phyloP scores from a whole-genome alignment of 441 rosid species.

The Daphne laureola region DNA sequence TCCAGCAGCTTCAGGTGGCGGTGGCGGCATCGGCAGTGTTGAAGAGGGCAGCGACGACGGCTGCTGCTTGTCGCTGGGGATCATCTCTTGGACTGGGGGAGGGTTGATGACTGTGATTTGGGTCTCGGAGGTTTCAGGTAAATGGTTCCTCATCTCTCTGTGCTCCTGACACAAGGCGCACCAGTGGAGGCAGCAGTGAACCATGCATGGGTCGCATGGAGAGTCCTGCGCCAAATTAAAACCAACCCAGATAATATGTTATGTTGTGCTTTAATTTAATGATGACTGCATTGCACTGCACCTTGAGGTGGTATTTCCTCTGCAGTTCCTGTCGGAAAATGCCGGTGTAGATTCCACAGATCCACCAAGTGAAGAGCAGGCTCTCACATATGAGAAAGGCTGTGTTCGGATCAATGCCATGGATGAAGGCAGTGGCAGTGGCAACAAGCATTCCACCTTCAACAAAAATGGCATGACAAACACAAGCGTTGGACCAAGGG shows the following conservation, averaged over 20 bases:
- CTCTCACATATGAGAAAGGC: slow-evolving; percentile 66
- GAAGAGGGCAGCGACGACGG: slow-evolving; percentile 15
- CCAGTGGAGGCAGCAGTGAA: slow-evolving; percentile 86
- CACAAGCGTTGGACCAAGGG: slow-evolving; percentile 70
- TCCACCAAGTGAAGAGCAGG: slow-evolving; percentile 81
- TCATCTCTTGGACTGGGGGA: slow-evolving; percentile 80
- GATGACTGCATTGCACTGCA: not conserved
- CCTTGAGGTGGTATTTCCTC: slow-evolving; percentile 90
- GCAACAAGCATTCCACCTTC: slow-evolving; percentile 84
- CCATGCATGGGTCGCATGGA: slow-evolving; percentile 80
- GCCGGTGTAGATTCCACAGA: slow-evolving; percentile 80
- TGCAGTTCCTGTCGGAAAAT: slow-evolving; percentile 72
- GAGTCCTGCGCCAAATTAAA: slow-evolving; percentile 42
- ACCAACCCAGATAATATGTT: not conserved
- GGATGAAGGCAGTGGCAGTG: slow-evolving; percentile 49
- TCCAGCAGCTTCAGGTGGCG: slow-evolving; percentile 19
- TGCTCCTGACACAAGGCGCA: slow-evolving; percentile 92
- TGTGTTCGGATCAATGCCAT: slow-evolving; percentile 75
- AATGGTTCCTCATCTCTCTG: slow-evolving; percentile 82
- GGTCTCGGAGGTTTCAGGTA: slow-evolving; percentile 35
- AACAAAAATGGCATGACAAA: slow-evolving; percentile 73
- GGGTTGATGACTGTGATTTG: slow-evolving; percentile 49
- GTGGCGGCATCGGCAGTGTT: slow-evolving; percentile 21
- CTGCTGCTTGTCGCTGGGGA: slow-evolving; percentile 20
- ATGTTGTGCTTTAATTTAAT: too few relatives aligned